Conservation (phyloP, 495 filamentous ascomycete species). For the Hypoxylon rickii region DNA sequence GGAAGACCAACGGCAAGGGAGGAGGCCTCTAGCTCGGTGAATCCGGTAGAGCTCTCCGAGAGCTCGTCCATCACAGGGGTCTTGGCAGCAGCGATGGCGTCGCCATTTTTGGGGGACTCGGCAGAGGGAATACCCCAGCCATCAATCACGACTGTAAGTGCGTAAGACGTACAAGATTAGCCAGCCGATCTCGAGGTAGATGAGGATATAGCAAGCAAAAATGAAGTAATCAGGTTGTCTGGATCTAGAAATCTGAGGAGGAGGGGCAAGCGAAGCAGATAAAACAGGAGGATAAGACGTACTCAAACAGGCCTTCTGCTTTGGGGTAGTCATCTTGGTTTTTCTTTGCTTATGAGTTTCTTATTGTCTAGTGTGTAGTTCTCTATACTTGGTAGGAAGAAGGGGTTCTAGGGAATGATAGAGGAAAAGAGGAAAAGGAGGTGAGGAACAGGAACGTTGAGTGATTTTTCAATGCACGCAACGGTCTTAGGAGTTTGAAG, state of each 20-base stretch:
- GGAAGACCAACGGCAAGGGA: conserved; percentile 94
- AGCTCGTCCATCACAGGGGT: conserved; percentile 92
- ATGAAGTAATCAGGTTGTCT: conserved; percentile 48
- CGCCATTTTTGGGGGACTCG: conserved; percentile 77
- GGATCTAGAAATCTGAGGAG: conserved; percentile 13
- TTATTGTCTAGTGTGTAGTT: neutral
- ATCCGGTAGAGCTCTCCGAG: conserved; percentile 74
- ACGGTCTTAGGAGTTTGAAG: conserved; percentile 20
- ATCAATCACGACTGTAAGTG: conserved; percentile 84
- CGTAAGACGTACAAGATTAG: conserved; percentile 56
- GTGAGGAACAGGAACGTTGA: conserved; percentile 29
- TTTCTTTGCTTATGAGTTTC: neutral
- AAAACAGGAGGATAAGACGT: conserved; percentile 47
- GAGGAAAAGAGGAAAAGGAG: conserved; percentile 26
- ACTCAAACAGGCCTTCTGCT: conserved; percentile 94
- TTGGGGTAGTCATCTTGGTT: conserved; percentile 70
- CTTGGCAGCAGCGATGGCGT: conserved; percentile 90
- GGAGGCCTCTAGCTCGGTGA: conserved; percentile 88
- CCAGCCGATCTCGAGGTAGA: conserved; percentile 58
- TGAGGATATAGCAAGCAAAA: conserved; percentile 49
- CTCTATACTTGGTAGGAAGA: conserved; percentile 19
- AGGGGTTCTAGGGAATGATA: conserved; percentile 28
- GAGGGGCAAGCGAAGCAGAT: conserved; percentile 13
- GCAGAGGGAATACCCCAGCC: conserved; percentile 91
- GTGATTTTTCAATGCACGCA: conserved; percentile 26